Conservation (phyloP, 768 basidiomycete species). For the Coprinopsis cinerea region DNA sequence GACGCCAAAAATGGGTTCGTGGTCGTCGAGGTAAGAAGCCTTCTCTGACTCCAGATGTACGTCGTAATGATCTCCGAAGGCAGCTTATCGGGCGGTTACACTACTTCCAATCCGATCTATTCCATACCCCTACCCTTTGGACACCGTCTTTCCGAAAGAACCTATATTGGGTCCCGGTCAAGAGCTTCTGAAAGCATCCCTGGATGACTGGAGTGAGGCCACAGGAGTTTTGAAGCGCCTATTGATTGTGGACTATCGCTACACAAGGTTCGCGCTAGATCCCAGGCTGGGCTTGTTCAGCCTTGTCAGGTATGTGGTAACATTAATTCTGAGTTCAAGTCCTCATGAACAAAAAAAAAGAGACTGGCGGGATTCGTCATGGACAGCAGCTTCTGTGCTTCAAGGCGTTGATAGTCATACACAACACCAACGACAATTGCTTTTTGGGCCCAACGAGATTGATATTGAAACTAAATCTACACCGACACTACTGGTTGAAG, state of each 20-base stretch:
- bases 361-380: slow-evolving; percentile 84
- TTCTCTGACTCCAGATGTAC: slow-evolving; percentile 2
- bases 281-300: slow-evolving; percentile 75
- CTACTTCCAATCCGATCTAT: slow-evolving; percentile 67
- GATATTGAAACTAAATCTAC: slow-evolving; percentile 88
- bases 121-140: slow-evolving; percentile 70
- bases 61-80: slow-evolving; percentile 43
- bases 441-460: slow-evolving; percentile 85
- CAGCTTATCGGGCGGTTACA: slow-evolving; percentile 75
- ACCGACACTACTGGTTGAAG: slow-evolving; percentile 74
- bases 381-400: slow-evolving; percentile 61
- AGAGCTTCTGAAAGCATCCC: slow-evolving; percentile 21
- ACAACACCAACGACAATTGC: slow-evolving; percentile 55
- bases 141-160: slow-evolving; percentile 65
- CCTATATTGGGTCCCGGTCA: slow-evolving; percentile 25
- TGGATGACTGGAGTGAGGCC: slow-evolving; percentile 26
- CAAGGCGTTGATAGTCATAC: slow-evolving; percentile 51
- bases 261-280: slow-evolving; percentile 86
- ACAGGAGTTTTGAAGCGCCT: slow-evolving; percentile 43
- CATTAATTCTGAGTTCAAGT: background rate
- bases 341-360: slow-evolving; percentile 33
- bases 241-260: slow-evolving; percentile 82
- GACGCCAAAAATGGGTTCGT: slow-evolving; percentile 66
- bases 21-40: slow-evolving; percentile 75
- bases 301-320: slow-evolving; percentile 61